Evolutionary conservation across 2,329 filamentous ascomycete genomes (phyloP).

Genomic region (Tolypocladium tropicale): DNA sequence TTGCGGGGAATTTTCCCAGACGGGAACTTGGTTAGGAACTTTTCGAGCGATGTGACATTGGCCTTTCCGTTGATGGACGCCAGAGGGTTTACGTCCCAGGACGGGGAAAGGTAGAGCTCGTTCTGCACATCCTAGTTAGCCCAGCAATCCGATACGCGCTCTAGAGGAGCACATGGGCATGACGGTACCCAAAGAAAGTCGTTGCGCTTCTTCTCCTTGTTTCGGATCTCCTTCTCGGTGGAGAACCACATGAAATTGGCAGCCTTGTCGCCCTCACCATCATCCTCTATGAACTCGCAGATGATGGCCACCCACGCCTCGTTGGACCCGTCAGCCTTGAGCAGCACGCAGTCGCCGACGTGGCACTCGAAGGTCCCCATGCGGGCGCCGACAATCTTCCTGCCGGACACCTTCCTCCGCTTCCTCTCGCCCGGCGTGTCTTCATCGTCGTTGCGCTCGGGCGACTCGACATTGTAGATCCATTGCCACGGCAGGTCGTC

Average conservation of each 20-base stretch:
- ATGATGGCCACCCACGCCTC: constrained; percentile 92
- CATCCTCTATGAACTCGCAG: constrained; percentile 66
- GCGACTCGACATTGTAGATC: constrained; percentile 47
- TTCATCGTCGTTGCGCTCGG: constrained; percentile 13
- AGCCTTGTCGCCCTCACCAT: constrained; percentile 56
- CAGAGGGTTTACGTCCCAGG: constrained; percentile 79
- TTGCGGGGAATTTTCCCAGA: constrained; percentile 63
- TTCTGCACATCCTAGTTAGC: constrained; percentile 39
- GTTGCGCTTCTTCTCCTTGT: constrained; percentile 67
- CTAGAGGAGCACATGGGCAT: background rate
- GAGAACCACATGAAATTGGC: constrained; percentile 96
- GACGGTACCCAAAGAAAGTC: constrained; percentile 59
- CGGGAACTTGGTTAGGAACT: constrained; percentile 61
- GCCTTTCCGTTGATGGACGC: constrained; percentile 87
- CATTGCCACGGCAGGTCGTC: constrained; percentile 71
- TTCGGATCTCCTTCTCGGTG: constrained; percentile 79
- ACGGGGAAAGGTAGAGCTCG: constrained; percentile 83
- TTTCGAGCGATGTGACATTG: constrained; percentile 60
- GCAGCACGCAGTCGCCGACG: constrained; percentile 72
- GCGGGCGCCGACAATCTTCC: constrained; percentile 65
- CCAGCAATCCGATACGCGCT: background rate
- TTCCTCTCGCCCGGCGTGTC: constrained; percentile 21
- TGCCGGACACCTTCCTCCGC: constrained; percentile 21
- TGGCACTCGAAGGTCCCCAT: constrained; percentile 74
- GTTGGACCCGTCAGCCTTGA: constrained; percentile 78